Base-by-base conservation (phyloP, 1,284 basidiomycete species). In the Heliocybe sulcata region DNA sequence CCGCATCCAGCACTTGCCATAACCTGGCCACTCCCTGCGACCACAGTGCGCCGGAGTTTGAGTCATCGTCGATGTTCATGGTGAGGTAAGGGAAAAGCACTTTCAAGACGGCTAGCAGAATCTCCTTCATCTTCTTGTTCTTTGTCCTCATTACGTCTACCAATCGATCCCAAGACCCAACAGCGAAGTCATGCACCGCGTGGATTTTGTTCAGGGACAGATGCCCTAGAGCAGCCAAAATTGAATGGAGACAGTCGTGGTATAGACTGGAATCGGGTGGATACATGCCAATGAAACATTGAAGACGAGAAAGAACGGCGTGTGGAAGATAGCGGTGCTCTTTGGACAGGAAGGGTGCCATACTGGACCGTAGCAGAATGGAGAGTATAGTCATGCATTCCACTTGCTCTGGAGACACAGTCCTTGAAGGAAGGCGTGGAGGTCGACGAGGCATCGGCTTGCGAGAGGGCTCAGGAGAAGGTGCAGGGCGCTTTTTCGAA, bases 91-190 rank as follows among this genome's bases (percentile, higher is more conserved):
- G 90, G 42, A 94, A 77, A 8, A 96, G 72, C 9, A 76, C 74
- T 10, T 80, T 79, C 25, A 96, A 68, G 8, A 90, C 75, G 14
- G 86, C 77, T 12, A 94, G 72, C 16, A 94, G 72, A 6, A 77
- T 75, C 60, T 86, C 82, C 61, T 91, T 90, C 61, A 85, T 73
- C 19, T 73, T 67, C 56, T 79, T 83, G 65, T 84, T 86, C 69
- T 90, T 90, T 6, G 84, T 84, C 1, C 77, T 73, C 92, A 92
- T 96, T 23, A 94, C 69, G 1, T 68, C 69, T 1, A 93, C 73
- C 3, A 97, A 65, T 8, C 70, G 66, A 47, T 82, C 72, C 83
- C 92, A 92, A 1, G 85, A 70, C 29, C 70, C 70, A 8, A 72
- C 67, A 0, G 89, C 83, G 54, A 90, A 85, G 10, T 67, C 64